A percentile compares a stretch with the other conserved stretches of the same genome.
phyloP scores from a whole-genome alignment of 805 yeast species.

The Hanseniaspora valbyensis region DNA sequence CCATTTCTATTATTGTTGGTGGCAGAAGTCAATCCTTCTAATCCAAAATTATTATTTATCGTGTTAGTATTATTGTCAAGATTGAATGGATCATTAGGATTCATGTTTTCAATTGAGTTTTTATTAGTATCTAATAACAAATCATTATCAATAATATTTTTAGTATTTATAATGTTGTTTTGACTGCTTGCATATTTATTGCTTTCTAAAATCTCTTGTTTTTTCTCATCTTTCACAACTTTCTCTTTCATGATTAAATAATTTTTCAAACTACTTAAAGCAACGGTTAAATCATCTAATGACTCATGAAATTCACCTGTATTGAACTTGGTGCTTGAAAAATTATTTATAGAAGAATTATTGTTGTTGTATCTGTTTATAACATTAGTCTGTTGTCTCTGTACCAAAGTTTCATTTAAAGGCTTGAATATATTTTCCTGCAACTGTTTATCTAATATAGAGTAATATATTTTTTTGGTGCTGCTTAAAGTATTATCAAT shows the following conservation, averaged over 20 bases:
- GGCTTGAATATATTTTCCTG: constrained; percentile 14
- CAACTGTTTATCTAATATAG: constrained; percentile 5
- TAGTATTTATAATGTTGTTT: neutral
- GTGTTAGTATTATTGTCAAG: neutral
- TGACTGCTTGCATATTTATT: neutral
- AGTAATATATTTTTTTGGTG: constrained; percentile 12
- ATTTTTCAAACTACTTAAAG: constrained; percentile 6
- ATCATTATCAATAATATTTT: neutral
- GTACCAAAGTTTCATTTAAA: constrained; percentile 1
- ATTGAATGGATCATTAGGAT: constrained; percentile 3
- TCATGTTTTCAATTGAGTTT: neutral
- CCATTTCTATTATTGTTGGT: neutral
- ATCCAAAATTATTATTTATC: neutral
- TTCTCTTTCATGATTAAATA: neutral
- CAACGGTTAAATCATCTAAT: constrained; percentile 5
- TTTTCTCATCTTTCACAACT: constrained; percentile 1
- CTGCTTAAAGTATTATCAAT: constrained; percentile 6
- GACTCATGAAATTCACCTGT: constrained; percentile 9
- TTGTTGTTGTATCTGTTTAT: constrained; percentile 10
- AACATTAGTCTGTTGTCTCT: constrained; percentile 8
- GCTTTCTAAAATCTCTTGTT: constrained; percentile 6
- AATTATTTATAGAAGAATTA: neutral
- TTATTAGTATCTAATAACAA: neutral
- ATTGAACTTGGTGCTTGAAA: neutral
- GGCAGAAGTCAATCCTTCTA: neutral